Base-by-base conservation (phyloP, 2,329 filamentous ascomycete genomes). In the Davidsoniella eucalypti region DNA sequence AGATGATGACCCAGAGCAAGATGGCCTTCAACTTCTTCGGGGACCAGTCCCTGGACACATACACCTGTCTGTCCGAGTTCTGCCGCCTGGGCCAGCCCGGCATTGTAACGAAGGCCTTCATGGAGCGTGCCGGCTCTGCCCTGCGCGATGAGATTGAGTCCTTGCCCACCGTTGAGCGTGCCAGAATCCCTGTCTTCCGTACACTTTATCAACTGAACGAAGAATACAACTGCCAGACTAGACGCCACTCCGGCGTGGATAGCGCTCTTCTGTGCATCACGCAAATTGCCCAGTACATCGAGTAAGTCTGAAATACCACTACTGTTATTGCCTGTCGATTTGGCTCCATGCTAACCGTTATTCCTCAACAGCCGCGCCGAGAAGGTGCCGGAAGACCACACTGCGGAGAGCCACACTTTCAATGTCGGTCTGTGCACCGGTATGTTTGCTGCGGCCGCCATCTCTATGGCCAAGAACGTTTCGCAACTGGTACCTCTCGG, bases 11-110 rank as follows among this genome's bases (percentile, higher is more conserved):
- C 17, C 50, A 47, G 2, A 48, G 50, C 62, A 63, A 68, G 60
- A 65, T 72, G 62, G 66, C 68, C 48, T 74, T 71, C 61, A 72
- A 82, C 62, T 73, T 84, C 55, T 82, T 84, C 61, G 80, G 80
- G 66, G 80, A 84, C 60, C 80, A 84, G 65, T 83, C 80, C 54
- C 70, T 78, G 58, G 77, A 82, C 61, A 79, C 79, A 57, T 75
- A 81, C 60, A 67, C 67, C 56, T 76, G 82, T 56, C 65, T 84
- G 54, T 73, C 76, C 47, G 67, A 71, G 52, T 71, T 73, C 57
- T 70, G 64, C 58, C 67, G 67, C 49, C 61, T 64, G 54, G 64
- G 64, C 38, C 63, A 66, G 54, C 67, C 66, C 33, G 69, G 71
- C 56, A 59, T 71, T 44, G 68, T 82, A 23, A 70, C 81, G 45